These are phyloP conservation scores for Aotearoamyces nothofagi DNA, from an alignment of 2,329 filamentous ascomycete species.

Conservation along the genomic window DNA sequence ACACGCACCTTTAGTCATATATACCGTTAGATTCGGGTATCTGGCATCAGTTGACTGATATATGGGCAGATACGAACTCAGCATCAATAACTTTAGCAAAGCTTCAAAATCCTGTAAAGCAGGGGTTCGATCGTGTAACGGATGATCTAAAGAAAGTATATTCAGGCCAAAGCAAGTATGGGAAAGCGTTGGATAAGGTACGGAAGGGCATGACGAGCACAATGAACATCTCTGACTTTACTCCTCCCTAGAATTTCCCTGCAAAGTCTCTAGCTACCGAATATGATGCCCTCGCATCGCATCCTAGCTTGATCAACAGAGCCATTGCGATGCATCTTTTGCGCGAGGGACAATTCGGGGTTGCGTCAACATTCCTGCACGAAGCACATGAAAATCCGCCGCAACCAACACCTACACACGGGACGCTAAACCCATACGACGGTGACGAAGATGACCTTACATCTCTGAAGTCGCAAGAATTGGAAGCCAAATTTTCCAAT, in stretches of 20 bases:
- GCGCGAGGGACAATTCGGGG: slow-evolving; percentile 82
- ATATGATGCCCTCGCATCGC: slow-evolving; percentile 63
- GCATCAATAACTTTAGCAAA: slow-evolving; percentile 65
- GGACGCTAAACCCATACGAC: slow-evolving; percentile 18
- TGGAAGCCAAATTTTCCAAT: slow-evolving; percentile 69
- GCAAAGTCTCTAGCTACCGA: slow-evolving; percentile 57
- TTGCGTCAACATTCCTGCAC: slow-evolving; percentile 70
- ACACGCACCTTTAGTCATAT: too few relatives aligned
- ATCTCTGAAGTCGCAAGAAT: slow-evolving; percentile 43
- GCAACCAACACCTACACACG: slow-evolving; percentile 19
- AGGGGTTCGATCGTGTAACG: slow-evolving; percentile 66
- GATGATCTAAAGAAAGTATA: slow-evolving; percentile 73
- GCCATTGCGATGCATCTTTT: slow-evolving; percentile 95
- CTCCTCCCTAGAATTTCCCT: slow-evolving; percentile 17
- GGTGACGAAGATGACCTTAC: slow-evolving; percentile 27
- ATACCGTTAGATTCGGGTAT: too few relatives aligned
- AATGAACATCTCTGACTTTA: too few relatives aligned
- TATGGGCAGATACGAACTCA: slow-evolving; percentile 43
- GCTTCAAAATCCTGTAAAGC: slow-evolving; percentile 73
- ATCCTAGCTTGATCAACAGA: slow-evolving; percentile 69
- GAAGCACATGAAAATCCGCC: slow-evolving; percentile 42
- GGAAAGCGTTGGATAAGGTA: slow-evolving; percentile 73
- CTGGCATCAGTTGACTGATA: too few relatives aligned
- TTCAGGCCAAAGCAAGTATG: slow-evolving; percentile 67
- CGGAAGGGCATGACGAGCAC: too few relatives aligned